Evolutionary conservation across 2,329 filamentous ascomycete genomes (phyloP).

Genomic region (Colletotrichum brevisporum): DNA sequence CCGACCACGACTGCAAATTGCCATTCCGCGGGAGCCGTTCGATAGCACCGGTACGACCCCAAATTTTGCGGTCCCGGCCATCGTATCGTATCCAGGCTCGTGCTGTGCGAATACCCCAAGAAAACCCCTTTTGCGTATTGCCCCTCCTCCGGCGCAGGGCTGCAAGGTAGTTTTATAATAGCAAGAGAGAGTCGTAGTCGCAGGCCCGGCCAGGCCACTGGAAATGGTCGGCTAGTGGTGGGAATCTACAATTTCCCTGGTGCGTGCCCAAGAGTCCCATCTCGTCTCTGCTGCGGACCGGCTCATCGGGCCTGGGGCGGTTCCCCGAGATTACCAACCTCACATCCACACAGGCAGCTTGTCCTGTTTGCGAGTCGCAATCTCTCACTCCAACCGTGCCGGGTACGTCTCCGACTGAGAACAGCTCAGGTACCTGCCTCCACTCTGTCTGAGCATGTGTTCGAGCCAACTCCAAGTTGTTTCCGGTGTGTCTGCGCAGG

Average conservation of each 20-base stretch:
- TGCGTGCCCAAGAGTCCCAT: conserved; percentile 5
- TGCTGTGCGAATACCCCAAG: conserved; percentile 5
- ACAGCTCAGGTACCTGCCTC: neutral
- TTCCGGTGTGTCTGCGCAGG: neutral
- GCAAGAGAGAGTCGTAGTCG: neutral
- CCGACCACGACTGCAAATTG: conserved; percentile 6
- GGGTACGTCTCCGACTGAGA: neutral
- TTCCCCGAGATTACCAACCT: conserved; percentile 25
- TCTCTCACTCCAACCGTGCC: conserved; percentile 13
- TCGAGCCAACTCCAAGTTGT: neutral
- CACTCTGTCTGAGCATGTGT: conserved; percentile 27
- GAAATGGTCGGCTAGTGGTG: conserved; percentile 2
- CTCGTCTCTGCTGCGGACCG: conserved; percentile 20
- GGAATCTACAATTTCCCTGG: conserved; percentile 17
- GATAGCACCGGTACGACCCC: conserved; percentile 6
- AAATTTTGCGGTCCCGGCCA: conserved; percentile 4
- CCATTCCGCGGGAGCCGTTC: conserved; percentile 26
- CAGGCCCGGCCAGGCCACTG: no score
- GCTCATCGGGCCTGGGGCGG: conserved; percentile 11
- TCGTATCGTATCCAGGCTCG: neutral
- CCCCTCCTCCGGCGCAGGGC: conserved; percentile 32
- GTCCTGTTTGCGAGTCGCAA: conserved; percentile 15
- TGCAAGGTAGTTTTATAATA: conserved; percentile 8
- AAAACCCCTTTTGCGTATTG: conserved; percentile 12
- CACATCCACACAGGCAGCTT: conserved; percentile 19